Percentiles rank a stretch among this genome's conserved stretches.
phyloP scores from a whole-genome alignment of 2,329 filamentous ascomycete genomes.

The Fonsecaea nubica region DNA sequence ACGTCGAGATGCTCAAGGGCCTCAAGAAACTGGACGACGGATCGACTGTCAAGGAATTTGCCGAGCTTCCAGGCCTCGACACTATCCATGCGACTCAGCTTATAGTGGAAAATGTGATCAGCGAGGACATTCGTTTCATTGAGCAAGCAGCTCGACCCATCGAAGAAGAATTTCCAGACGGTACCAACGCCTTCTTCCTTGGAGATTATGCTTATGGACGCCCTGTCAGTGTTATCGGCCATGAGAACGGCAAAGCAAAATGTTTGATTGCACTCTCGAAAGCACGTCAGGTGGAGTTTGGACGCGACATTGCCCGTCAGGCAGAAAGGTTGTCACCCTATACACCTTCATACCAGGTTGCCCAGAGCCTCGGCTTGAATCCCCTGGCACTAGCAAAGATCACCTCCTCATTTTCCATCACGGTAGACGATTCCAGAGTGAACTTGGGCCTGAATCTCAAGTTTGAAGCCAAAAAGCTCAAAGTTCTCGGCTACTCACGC shows the following conservation, averaged over 20 bases:
- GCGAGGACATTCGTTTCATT: conserved; percentile 90
- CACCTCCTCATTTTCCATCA: conserved; percentile 89
- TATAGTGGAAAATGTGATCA: conserved; percentile 86
- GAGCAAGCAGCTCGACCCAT: conserved; percentile 87
- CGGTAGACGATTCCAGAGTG: conserved; percentile 78
- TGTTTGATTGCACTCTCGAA: conserved; percentile 77
- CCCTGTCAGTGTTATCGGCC: conserved; percentile 80
- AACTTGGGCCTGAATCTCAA: conserved; percentile 96
- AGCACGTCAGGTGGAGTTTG: conserved; percentile 80
- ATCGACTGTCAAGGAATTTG: conserved; percentile 91
- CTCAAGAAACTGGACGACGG: conserved; percentile 89
- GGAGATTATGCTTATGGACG: conserved; percentile 92
- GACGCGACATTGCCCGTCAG: conserved; percentile 72
- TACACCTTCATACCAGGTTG: conserved; percentile 85
- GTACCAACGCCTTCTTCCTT: conserved; percentile 86
- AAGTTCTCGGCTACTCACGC: conserved; percentile 93
- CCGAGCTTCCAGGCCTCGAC: conserved; percentile 81
- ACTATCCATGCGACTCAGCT: conserved; percentile 90
- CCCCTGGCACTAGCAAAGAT: conserved; percentile 92
- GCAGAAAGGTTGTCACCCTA: conserved; percentile 77
- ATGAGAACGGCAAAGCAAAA: conserved; percentile 76
- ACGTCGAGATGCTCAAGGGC: conserved; percentile 93
- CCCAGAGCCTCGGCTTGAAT: conserved; percentile 79
- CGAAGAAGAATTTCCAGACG: conserved; percentile 86
- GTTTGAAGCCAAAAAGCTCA: conserved; percentile 93